These are phyloP conservation scores for Angomonas deanei DNA, from an alignment of 208 protist species.

Conservation along the genomic window DNA sequence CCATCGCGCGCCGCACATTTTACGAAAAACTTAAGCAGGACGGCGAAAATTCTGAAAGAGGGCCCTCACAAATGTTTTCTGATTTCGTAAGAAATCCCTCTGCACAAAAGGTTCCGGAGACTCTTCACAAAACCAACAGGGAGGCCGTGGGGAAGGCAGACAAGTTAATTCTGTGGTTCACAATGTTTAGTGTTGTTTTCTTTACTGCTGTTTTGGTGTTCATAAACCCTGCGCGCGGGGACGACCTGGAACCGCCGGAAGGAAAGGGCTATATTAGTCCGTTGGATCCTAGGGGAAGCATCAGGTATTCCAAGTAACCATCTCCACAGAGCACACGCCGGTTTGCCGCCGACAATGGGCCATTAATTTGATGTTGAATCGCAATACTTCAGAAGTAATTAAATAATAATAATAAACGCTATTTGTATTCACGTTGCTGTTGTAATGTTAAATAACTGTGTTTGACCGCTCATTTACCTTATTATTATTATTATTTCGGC, in stretches of 20 bases:
- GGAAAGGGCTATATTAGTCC: not conserved
- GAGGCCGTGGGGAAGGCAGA: conserved; percentile 30
- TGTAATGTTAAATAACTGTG: too few species aligned
- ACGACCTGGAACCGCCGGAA: not conserved
- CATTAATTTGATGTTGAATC: too few species aligned
- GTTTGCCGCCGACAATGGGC: too few species aligned
- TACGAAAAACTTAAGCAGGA: conserved; percentile 63
- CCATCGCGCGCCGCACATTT: conserved; percentile 20
- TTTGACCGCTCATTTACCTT: too few species aligned
- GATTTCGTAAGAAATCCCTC: conserved; percentile 38
- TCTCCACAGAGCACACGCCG: too few species aligned
- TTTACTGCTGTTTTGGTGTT: not conserved
- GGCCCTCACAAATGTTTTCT: conserved; percentile 25
- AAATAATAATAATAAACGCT: not conserved
- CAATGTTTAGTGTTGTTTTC: not conserved
- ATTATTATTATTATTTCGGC: too few species aligned
- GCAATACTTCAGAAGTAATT: not conserved
- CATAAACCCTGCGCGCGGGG: not conserved
- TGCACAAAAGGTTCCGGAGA: conserved; percentile 24
- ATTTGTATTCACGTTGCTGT: not conserved
- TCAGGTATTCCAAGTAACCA: not conserved
- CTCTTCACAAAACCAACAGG: conserved; percentile 21
- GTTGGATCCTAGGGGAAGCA: not conserved
- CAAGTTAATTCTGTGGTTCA: not conserved
- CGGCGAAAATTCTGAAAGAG: conserved; percentile 41